Percentiles rank a stretch among this genome's conserved stretches.
Conservation (phyloP, 441 rosid genomes). For the Croton setiger region DNA sequence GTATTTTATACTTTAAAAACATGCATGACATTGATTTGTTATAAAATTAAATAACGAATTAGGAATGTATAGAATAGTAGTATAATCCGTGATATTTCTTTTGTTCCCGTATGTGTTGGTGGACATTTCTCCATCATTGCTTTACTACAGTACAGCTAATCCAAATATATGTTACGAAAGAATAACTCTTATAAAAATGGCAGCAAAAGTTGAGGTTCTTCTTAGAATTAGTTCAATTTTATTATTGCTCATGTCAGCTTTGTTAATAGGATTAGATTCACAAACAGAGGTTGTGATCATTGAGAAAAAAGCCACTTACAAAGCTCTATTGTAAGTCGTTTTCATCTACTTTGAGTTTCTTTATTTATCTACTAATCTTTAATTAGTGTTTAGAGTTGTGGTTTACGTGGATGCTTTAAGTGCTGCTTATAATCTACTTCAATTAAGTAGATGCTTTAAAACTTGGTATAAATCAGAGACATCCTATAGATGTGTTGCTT, state of each 20-base stretch:
- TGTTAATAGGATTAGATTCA: constrained; percentile 37
- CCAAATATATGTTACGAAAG: too few species aligned
- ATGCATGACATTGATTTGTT: too few species aligned
- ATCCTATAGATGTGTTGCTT: constrained; percentile 33
- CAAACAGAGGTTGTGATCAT: constrained; percentile 41
- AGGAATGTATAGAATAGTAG: too few species aligned
- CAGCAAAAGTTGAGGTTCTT: constrained; percentile 29
- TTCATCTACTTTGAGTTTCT: neutral
- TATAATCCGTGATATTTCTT: too few species aligned
- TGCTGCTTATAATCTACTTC: constrained; percentile 55
- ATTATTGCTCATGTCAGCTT: constrained; percentile 33
- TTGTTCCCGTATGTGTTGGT: too few species aligned
- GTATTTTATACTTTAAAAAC: too few species aligned
- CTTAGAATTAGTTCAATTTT: constrained; percentile 36
- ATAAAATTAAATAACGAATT: too few species aligned
- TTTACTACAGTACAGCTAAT: too few species aligned
- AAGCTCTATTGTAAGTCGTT: constrained; percentile 39
- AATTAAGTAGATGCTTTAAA: constrained; percentile 33
- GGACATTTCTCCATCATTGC: too few species aligned
- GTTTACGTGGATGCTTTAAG: constrained; percentile 39
- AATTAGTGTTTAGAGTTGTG: constrained; percentile 29
- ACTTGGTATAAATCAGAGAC: constrained; percentile 16
- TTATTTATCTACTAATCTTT: neutral
- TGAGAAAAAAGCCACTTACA: constrained; percentile 41
- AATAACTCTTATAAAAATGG: too few species aligned